Base-by-base conservation (phyloP, 805 yeast genomes). In the Candida namnaoensis region DNA sequence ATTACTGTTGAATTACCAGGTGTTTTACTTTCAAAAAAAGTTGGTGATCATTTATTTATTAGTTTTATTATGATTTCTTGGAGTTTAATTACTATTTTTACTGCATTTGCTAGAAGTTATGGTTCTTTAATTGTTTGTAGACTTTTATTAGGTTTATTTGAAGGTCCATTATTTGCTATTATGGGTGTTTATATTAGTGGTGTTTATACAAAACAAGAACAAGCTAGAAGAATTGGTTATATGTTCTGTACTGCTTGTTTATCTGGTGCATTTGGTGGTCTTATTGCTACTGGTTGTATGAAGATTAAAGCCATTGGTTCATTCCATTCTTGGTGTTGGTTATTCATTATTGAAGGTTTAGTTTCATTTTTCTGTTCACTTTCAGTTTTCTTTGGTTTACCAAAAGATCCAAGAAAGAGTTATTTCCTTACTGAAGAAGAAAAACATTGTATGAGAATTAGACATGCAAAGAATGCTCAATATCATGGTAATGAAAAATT, bases 231-330 rank as follows among this genome's bases (percentile, higher is more conserved):
- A 38, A 47, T 63, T 32, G 63, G 69, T n/a, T 53, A 63, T 36
- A 53, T 71, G 34, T 68, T 66, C 44, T 60, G 65, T 7, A 60
- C 68, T 32, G 61, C 74, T 13, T 67, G 67, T 26, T 44, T 69
- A 37, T 61, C 80, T 8, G 71, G 76, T 36, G 76, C 78, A 2
- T 73, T 77, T 53, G 78, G 79, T 40, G 82, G 82, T n/a, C 56
- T 72, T 24, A 62, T 74, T 27, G 68, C 72, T 0, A 68, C 63
- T 44, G 80, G 74, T 19, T 62, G 76, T 38, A 54, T 68, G 8
- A 53, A 58, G 32, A 64, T 71, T 46, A 53, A 61, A 37, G 71
- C 69, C 0, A 4, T 10, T 10, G 51, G 54, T 8, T 60, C 64
- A 2, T 52, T 68, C 49, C 64, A 55, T 35, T 74, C 74, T 10